phyloP scores from a whole-genome alignment of 129 eudicot species.

The Arctium lappa region DNA sequence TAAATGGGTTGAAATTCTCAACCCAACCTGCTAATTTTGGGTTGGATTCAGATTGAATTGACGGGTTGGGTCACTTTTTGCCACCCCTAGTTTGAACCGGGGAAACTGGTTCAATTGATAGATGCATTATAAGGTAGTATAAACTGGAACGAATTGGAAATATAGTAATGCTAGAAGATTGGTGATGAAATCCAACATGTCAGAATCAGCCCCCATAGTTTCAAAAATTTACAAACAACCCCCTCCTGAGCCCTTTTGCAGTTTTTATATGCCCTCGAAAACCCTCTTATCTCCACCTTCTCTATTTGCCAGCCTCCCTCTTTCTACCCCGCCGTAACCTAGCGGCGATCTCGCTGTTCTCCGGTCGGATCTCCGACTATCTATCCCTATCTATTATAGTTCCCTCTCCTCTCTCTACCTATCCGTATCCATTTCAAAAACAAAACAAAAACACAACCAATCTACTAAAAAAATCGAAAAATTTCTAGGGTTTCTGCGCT shows the following conservation, averaged over 20 bases:
- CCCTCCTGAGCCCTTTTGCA: conserved; percentile 3
- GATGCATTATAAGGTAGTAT: too few relatives aligned
- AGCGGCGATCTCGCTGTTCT: conserved; percentile 27
- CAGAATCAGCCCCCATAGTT: background rate
- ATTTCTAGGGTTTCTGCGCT: conserved; percentile 21
- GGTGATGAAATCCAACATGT: background rate
- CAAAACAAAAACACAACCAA: conserved; percentile 19
- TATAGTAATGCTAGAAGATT: background rate
- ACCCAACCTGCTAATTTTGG: too few relatives aligned
- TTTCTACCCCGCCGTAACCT: conserved; percentile 20
- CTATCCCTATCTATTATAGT: conserved; percentile 42
- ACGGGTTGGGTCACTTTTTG: too few relatives aligned
- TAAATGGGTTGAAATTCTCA: too few relatives aligned
- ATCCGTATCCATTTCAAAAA: conserved; percentile 21
- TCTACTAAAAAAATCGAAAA: conserved; percentile 20
- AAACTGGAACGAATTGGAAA: too few relatives aligned
- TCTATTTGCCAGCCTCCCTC: background rate
- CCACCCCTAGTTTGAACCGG: too few relatives aligned
- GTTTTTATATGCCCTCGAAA: conserved; percentile 18
- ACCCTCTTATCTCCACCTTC: conserved; percentile 18
- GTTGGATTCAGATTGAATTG: too few relatives aligned
- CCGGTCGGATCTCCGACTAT: conserved; percentile 60
- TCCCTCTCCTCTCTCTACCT: conserved; percentile 58
- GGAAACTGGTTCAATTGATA: too few relatives aligned
- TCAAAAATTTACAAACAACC: background rate